Base-by-base conservation (phyloP, 257 asterid species). In the Petunia axillaris region DNA sequence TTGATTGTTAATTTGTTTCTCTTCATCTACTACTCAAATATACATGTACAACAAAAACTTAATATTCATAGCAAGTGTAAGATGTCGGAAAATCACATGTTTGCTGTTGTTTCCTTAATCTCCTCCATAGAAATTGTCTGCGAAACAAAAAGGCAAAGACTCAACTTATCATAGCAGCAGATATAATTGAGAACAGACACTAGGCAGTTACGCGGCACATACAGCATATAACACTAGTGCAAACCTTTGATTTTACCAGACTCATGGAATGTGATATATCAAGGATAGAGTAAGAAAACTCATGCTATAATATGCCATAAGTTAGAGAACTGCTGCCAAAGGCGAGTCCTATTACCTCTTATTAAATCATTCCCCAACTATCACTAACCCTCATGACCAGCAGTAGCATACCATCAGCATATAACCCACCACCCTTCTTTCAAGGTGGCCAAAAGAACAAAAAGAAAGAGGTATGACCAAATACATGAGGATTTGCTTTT, bases 41-140 rank as follows among this genome's bases (percentile, higher is more conserved):
- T 71, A 50, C 77, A 71, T 35, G 77, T 50, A 71, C 60, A 50
- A 50, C 60, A 71, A 71, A 71, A 71, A 50, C 13, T 25, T 71
- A 71, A 71, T 60, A 5, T 0, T 60, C 68, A 77, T 43, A 60
- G 60, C 54, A 58, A 38, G 73, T 7, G 43, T 53, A 43, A 55
- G 71, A 82, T 38, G 58, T 64, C 64, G 68, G 57, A 63, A 46
- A 86, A 78, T 91, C 88, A 94, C 88, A 94, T 88, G 77, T 89
- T 94, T 39, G 94, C 88, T 35, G 98, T 93, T 63, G 97, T 86
- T 84, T 94, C 97, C 85, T 73, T 88, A 84, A 94, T 93, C 91
- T 94, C 98, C 77, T 91, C 96, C 85, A 81, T 2, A 6, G 98
- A 37, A 64, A 94, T 93, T 58, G 81, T 9, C 98, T 94, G 96